These are phyloP conservation scores for Coemansia sp. DNA, from an alignment of 192 early-diverging fungal genomes.

Conservation along the genomic window DNA sequence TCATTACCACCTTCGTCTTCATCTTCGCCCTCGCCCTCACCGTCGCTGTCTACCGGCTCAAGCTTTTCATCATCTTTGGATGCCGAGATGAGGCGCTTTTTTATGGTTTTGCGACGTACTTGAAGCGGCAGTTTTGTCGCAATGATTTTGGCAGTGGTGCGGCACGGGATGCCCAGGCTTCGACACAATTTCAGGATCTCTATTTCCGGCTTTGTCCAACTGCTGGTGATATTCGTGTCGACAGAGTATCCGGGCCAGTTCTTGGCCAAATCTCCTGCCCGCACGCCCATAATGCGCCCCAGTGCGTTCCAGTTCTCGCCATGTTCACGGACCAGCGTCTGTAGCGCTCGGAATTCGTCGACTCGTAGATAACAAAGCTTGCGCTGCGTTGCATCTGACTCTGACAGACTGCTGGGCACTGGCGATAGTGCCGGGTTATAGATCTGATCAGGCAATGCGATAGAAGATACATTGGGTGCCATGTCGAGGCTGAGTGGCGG, in stretches of 20 bases:
- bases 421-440: not conserved
- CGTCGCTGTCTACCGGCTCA: not conserved
- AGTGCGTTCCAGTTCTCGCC: conserved; percentile 43
- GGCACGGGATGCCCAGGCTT: conserved; percentile 25
- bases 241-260: conserved; percentile 40
- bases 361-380: conserved; percentile 32
- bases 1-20: not conserved
- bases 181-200: conserved; percentile 30
- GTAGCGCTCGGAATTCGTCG: conserved; percentile 35
- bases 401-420: not conserved
- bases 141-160: conserved; percentile 39
- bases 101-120: conserved; percentile 40
- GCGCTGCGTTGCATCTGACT: not conserved
- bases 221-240: conserved; percentile 19
- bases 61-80: not conserved
- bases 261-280: conserved; percentile 25
- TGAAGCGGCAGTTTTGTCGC: conserved; percentile 47
- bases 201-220: conserved; percentile 34
- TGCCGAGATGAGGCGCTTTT: not conserved
- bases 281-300: conserved; percentile 22
- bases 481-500: not conserved
- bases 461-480: not conserved
- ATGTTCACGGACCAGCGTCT: conserved; percentile 24
- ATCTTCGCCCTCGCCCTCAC: conserved; percentile 1
- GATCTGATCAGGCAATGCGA: too few relatives aligned